Conservation (phyloP, 768 basidiomycete genomes). For the Leccinum rimulosum region DNA sequence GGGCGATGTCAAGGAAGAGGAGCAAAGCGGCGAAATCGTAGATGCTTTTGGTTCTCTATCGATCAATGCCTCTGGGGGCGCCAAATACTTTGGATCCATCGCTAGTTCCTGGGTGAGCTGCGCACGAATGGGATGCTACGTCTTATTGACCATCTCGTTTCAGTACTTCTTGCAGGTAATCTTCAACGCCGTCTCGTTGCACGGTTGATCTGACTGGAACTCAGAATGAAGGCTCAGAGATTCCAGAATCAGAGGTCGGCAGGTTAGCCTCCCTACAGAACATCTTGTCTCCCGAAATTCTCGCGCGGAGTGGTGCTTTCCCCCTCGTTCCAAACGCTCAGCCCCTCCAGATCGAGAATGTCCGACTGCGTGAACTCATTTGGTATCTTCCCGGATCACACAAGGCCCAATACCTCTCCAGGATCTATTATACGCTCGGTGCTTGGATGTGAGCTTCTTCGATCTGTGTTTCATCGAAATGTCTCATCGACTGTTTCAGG, state of each 20-base stretch:
- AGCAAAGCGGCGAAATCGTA: slow-evolving; percentile 62
- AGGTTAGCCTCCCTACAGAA: slow-evolving; percentile 48
- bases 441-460: slow-evolving; percentile 62
- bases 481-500: slow-evolving; percentile 36
- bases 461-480: neutral
- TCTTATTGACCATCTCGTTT: slow-evolving; percentile 7
- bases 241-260: slow-evolving; percentile 47
- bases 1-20: slow-evolving; percentile 56
- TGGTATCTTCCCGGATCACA: slow-evolving; percentile 68
- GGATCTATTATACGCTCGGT: slow-evolving; percentile 60
- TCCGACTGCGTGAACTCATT: slow-evolving; percentile 54
- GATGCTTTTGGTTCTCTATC: slow-evolving; percentile 81
- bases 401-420: slow-evolving; percentile 58
- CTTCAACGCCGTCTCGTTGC: neutral
- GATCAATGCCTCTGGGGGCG: slow-evolving; percentile 66
- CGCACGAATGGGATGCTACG: neutral
- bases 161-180: slow-evolving; percentile 75
- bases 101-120: slow-evolving; percentile 69
- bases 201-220: slow-evolving; percentile 10
- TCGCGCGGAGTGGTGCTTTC: slow-evolving; percentile 62
- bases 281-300: slow-evolving; percentile 59
- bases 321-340: slow-evolving; percentile 50
- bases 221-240: slow-evolving; percentile 62
- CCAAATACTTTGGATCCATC: slow-evolving; percentile 74
- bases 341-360: slow-evolving; percentile 39